Percentiles rank a stretch among this genome's conserved stretches.
Evolutionary conservation across 2,329 filamentous ascomycete genomes (phyloP).

Genomic region (Penicillium sp.): DNA sequence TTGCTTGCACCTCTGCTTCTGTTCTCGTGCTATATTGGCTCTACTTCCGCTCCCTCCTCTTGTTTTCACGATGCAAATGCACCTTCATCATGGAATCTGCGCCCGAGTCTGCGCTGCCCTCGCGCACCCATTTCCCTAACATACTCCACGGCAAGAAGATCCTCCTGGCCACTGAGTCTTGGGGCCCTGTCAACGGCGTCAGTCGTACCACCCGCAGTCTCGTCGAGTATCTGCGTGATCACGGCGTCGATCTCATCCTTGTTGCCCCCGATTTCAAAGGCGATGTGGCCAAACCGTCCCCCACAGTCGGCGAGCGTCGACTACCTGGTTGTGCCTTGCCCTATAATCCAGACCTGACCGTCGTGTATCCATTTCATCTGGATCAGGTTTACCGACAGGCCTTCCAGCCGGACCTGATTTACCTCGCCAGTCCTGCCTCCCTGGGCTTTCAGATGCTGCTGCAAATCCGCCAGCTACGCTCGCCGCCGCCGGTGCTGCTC

Average conservation of each 20-base stretch:
- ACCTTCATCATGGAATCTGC: conserved; percentile 6
- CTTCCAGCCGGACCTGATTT: conserved; percentile 70
- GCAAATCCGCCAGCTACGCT: conserved; percentile 65
- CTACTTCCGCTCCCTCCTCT: too few species aligned
- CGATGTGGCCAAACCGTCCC: conserved; percentile 41
- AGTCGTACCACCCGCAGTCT: conserved; percentile 72
- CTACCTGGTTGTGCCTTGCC: conserved; percentile 69
- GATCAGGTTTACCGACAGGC: conserved; percentile 64
- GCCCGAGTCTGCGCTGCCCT: conserved; percentile 19
- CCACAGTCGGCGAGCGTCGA: conserved; percentile 57
- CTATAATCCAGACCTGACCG: conserved; percentile 72
- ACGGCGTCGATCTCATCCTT: conserved; percentile 68
- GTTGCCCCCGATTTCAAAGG: conserved; percentile 65
- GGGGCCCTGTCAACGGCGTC: conserved; percentile 75
- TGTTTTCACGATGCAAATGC: too few species aligned
- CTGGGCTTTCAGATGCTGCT: conserved; percentile 73
- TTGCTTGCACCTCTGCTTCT: neutral
- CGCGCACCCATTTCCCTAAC: conserved; percentile 42
- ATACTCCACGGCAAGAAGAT: conserved; percentile 64
- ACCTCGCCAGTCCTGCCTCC: conserved; percentile 70
- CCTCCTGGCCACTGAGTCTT: conserved; percentile 71
- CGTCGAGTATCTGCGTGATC: conserved; percentile 67
- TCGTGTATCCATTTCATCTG: conserved; percentile 71
- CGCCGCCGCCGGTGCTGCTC: conserved; percentile 63
- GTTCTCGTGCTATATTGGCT: too few species aligned